phyloP scores from a whole-genome alignment of 129 eudicot species.

The Lactuca saligna region DNA sequence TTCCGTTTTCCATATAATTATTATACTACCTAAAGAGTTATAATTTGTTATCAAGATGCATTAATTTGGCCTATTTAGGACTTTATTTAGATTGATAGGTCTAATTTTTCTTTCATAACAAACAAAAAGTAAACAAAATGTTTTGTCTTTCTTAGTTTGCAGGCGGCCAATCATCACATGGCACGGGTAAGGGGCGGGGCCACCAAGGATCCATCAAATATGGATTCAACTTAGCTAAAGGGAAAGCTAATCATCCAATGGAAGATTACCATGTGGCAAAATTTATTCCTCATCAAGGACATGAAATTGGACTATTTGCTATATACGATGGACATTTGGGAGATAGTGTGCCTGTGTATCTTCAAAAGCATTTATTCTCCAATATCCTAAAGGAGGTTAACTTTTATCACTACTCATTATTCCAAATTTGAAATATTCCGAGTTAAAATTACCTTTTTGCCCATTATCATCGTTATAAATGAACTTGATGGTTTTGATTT shows the following conservation, averaged over 20 bases:
- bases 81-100: not conserved
- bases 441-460: too few species aligned
- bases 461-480: too few species aligned
- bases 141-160: constrained; percentile 34
- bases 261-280: constrained; percentile 91
- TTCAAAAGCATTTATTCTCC: constrained; percentile 71
- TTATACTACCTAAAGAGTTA: not conserved
- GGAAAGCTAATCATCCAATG: constrained; percentile 93
- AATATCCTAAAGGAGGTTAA: constrained; percentile 78
- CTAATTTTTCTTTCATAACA: not conserved
- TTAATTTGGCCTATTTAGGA: not conserved
- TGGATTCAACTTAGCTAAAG: constrained; percentile 75
- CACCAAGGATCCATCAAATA: constrained; percentile 52
- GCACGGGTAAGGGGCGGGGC: constrained; percentile 83
- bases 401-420: not conserved
- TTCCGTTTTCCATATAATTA: not conserved
- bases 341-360: constrained; percentile 70
- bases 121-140: not conserved
- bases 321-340: constrained; percentile 88
- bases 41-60: not conserved
- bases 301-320: constrained; percentile 80
- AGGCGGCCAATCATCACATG: constrained; percentile 50
- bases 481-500: not conserved
- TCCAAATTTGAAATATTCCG: not conserved
- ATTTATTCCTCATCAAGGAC: constrained; percentile 53